Base-by-base conservation (phyloP, 192 early-diverging fungal species). In the Rhizoclosmatium globosum region DNA sequence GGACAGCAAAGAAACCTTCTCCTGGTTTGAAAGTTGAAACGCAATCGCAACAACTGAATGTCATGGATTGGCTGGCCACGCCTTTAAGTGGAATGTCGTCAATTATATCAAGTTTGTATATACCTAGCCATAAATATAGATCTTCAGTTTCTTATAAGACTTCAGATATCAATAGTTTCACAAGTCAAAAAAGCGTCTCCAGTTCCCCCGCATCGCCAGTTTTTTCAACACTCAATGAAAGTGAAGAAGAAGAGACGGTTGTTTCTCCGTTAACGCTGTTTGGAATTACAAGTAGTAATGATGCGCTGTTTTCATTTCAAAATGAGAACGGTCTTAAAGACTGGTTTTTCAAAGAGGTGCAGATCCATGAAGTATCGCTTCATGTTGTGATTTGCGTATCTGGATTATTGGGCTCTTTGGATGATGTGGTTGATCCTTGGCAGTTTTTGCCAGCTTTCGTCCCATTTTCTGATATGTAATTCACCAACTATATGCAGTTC, bases 381-480 rank as follows among this genome's bases (percentile, higher is more conserved):
- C 48, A 71, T 57, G 68, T 57, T 13, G 47, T 78, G 4, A 21
- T 78, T 45, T 78, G 77, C 44, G 44, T 71, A 15, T 62, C 77
- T 3, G 77, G 77, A 15, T 44, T 53, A 56, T 11, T 70, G n/a
- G 47, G 38, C 11, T 46, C 56, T 17, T 3, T 44, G 11, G 77
- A 78, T 15, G 77, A 78, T 41, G 57, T 59, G 41, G 68, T 61
- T 43, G 77, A 78, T 45, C 15, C 56, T 4, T 78, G 77, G 77
- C 46, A 61, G 2, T 61, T 70, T 60, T 38, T 78, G 38, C 67
- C 65, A 3, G 68, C 65, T 15, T 78, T 71, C 44, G 68, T 68
- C 0, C 68, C 77, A 2, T 78, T 71, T 61, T 78, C 77, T 4
- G 77, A 78, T 39, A 58, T 78, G 77, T 78, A 71, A 41, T 7